A percentile compares a stretch with the other conserved stretches of the same genome.
Evolutionary conservation across 768 basidiomycete species (phyloP).

Genomic region (Naganishia kalamii): DNA sequence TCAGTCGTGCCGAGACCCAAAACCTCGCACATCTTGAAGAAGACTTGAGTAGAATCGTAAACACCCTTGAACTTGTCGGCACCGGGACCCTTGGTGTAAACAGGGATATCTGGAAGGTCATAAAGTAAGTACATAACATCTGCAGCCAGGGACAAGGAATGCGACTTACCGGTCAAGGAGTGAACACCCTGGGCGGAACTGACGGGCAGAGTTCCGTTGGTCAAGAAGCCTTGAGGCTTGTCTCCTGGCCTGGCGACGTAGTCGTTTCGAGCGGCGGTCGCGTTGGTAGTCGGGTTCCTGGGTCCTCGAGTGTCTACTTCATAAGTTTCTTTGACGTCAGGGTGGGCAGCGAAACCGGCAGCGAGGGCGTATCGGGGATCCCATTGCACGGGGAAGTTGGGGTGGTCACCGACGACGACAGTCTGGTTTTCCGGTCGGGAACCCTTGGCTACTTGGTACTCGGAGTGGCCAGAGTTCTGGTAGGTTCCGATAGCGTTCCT

Average conservation of each 20-base stretch:
- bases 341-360: slow-evolving; percentile 25
- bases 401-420: slow-evolving; percentile 28
- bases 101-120: slow-evolving; percentile 41
- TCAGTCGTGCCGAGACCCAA: slow-evolving; percentile 37
- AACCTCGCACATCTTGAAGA: slow-evolving; percentile 44
- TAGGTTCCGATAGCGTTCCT: slow-evolving; percentile 44
- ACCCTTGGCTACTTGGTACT: slow-evolving; percentile 42
- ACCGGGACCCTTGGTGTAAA: slow-evolving; percentile 43
- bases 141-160: background rate
- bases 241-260: slow-evolving; percentile 44
- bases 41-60: slow-evolving; percentile 40
- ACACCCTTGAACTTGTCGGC: slow-evolving; percentile 46
- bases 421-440: slow-evolving; percentile 36
- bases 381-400: slow-evolving; percentile 42
- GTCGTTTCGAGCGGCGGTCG: slow-evolving; percentile 21
- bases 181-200: slow-evolving; percentile 45
- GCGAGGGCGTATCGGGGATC: slow-evolving; percentile 45
- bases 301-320: slow-evolving; percentile 34
- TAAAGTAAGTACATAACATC: background rate
- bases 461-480: slow-evolving; percentile 36
- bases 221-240: slow-evolving; percentile 41
- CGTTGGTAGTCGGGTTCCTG: slow-evolving; percentile 37
- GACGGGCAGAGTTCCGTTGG: slow-evolving; percentile 45
- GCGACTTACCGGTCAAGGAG: slow-evolving; percentile 27
- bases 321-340: slow-evolving; percentile 25